Percentiles rank a stretch among this genome's conserved stretches.
Evolutionary conservation across 2,329 filamentous ascomycete genomes (phyloP).

Genomic region (Pyricularia sp.): DNA sequence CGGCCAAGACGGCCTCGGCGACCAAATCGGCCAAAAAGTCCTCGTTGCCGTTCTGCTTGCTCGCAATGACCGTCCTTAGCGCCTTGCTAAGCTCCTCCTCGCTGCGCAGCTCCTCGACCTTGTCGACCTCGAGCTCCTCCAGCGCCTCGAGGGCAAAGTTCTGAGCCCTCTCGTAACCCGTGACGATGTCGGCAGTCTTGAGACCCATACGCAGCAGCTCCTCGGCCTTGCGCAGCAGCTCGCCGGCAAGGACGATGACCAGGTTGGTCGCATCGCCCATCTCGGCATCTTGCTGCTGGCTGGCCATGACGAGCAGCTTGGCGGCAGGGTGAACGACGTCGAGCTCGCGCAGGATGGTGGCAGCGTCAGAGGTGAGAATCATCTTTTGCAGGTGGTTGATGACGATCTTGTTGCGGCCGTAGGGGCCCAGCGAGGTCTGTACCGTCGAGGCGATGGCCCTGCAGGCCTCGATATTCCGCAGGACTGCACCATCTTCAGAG

Average conservation of each 20-base stretch:
- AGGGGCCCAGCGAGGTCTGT: conserved; percentile 90
- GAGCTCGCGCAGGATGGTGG: conserved; percentile 91
- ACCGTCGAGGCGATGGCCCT: conserved; percentile 90
- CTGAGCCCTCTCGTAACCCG: conserved; percentile 91
- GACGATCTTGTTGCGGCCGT: conserved; percentile 98
- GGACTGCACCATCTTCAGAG: conserved; percentile 94
- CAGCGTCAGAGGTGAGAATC: conserved; percentile 95
- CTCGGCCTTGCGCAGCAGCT: conserved; percentile 93
- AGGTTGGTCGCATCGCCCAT: conserved; percentile 98
- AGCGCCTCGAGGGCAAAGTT: conserved; percentile 73
- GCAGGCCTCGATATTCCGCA: conserved; percentile 98
- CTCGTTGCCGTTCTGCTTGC: conserved; percentile 92
- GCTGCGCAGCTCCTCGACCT: conserved; percentile 71
- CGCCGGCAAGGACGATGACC: conserved; percentile 89
- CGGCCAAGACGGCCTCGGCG: conserved; percentile 70
- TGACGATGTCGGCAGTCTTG: conserved; percentile 95
- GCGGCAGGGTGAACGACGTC: conserved; percentile 97
- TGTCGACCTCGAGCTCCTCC: conserved; percentile 83
- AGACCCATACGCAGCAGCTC: conserved; percentile 91
- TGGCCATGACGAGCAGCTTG: conserved; percentile 96
- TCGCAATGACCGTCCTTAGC: conserved; percentile 85
- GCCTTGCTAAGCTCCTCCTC: conserved; percentile 85
- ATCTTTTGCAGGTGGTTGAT: conserved; percentile 99
- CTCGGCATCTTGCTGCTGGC: conserved; percentile 96
- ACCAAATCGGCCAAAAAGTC: conserved; percentile 78